These are phyloP conservation scores for Lasiosphaeriaceae sp. DNA, from an alignment of 495 filamentous ascomycete species.

Conservation along the genomic window DNA sequence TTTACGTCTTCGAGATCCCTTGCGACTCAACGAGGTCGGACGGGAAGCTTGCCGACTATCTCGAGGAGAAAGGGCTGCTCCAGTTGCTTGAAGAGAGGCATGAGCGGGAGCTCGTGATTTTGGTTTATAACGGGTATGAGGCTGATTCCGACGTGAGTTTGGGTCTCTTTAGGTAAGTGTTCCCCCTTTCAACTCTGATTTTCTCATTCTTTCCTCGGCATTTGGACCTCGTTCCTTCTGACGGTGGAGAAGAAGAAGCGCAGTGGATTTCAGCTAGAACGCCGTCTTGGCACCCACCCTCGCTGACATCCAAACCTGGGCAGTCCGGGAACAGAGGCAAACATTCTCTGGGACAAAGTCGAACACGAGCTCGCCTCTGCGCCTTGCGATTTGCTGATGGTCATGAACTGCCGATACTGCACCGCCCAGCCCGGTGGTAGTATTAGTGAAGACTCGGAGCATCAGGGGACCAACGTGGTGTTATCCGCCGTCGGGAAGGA, in stretches of 20 bases:
- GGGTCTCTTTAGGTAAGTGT: not conserved
- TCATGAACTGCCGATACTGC: not conserved
- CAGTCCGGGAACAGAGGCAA: not conserved
- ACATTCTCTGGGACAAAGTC: not conserved
- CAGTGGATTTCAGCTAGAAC: too few relatives aligned
- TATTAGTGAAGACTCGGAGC: too few relatives aligned
- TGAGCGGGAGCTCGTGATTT: not conserved
- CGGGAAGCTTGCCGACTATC: not conserved
- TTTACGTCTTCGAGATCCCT: not conserved
- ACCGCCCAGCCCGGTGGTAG: not conserved
- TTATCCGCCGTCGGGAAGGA: not conserved
- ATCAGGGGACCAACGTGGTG: not conserved
- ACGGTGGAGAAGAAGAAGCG: too few relatives aligned
- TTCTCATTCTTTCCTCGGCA: too few relatives aligned
- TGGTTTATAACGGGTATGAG: not conserved
- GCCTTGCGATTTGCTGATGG: not conserved
- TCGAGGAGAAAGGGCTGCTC: not conserved
- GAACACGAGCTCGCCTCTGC: not conserved
- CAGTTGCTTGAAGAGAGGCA: not conserved
- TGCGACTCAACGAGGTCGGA: not conserved
- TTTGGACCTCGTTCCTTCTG: too few relatives aligned
- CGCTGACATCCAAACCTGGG: too few relatives aligned
- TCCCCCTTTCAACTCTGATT: too few relatives aligned
- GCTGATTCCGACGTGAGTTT: not conserved
- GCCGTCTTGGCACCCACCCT: too few relatives aligned